Evolutionary conservation across 805 yeast genomes (phyloP), one percentile per base, ranked within the genome.

Genomic region (Ogataea methylovora): DNA sequence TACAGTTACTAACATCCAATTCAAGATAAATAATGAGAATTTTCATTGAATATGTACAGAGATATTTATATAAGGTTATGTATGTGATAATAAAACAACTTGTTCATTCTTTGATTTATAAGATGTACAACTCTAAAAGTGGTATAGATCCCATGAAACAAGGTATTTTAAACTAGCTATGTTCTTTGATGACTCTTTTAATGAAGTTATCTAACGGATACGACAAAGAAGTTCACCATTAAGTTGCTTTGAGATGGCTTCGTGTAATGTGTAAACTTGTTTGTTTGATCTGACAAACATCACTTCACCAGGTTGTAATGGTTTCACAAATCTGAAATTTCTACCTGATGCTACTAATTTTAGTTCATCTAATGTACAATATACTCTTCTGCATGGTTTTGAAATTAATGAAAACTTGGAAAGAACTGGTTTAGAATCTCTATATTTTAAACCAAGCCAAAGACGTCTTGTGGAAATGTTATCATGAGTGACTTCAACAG

Each of bases 381-480:
- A 60, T 15, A 88, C 82, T 53, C 79, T 71, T 53, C 90, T 71
- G 49, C 80, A 84, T 26, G 98, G 97, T 51, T 82, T 87, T 29
- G 92, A 81, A 21, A 92, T 76, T 46, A 90, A 66, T 21, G 73
- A 68, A 48, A 87, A 73, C 36, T 75, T 71, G 44, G 76, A 69
- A 42, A 92, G 66, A 13, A 92, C 94, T 0, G 96, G 81, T 45
- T 69, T 65, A 51, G 80, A 76, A 43, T 85, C 75, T 52, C 90
- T 75, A 58, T 92, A 92, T 56, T 92, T 92, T 55, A 92, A 65
- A 2, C 88, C 94, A 15, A 92, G 58, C 98, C 98, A 92, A 33
- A 92, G 69, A 46, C 94, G 71, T 51, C 97, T 76, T 1, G 88
- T 72, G 14, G 94, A 60, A 21, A 92, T 75, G 52, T 90, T 88